Base-by-base conservation (phyloP, 2,329 filamentous ascomycete genomes). In the Westerdykella ornata region DNA sequence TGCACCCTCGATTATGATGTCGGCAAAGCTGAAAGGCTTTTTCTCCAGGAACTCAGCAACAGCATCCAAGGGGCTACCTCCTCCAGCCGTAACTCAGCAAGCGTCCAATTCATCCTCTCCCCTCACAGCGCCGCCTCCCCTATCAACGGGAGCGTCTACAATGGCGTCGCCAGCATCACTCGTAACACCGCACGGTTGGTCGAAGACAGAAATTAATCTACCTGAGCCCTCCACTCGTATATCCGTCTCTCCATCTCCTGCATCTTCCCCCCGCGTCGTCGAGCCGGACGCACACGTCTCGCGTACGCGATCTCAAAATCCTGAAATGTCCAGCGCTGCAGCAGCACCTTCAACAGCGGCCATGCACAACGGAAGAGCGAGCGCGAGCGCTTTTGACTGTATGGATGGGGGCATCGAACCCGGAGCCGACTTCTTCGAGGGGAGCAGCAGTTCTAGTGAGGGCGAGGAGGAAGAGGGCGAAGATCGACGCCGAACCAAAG, bases 341-440 rank as follows among this genome's bases (percentile, higher is more conserved):
- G 22, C 22, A 7, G 8, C 22, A 26, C 4, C 22, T 9, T 11
- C 22, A 26, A 26, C 8, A 26, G 12, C 22, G 7, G 7, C 8
- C 3, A 26, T 26, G 22, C 22, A 26, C 22, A 26, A 11, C 12
- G 22, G 4, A 9, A 26, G 22, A 9, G 22, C 22, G 3, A 26
- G 22, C 22, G 22, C 22, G 22, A 26, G 22, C 12, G 22, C 22
- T 26, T 11, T 26, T 3, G 46, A 49, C 13, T 47, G 47, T 5
- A 60, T 62, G 54, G 43, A 56, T 20, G 42, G 35, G 6, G 53
- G 49, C 3, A 20, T 51, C 1, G 32, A 37, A 19, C 51, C 49
- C 11, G 56, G 54, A 15, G 48, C 44, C 8, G 53, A 61, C 37
- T 61, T 63, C 46, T 62, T 62, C 35, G 54, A 60, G 12, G 53